Evolutionary conservation across 139 green algal species (phyloP).

Genomic region (Eudorina sp.): DNA sequence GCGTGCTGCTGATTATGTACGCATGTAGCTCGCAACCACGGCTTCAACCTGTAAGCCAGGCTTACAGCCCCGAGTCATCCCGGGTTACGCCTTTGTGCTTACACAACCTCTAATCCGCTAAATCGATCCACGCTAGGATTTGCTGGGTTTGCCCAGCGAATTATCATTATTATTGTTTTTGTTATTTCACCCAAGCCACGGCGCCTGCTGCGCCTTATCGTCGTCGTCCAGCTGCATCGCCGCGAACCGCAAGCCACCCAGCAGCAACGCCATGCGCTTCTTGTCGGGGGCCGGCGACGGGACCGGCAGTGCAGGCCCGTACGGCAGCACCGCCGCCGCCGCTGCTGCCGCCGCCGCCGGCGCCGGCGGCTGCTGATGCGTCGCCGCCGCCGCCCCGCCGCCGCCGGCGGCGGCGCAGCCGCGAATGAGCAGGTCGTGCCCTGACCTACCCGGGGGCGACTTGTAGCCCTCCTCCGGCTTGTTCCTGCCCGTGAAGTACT

Average conservation of each 20-base stretch:
- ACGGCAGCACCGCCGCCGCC: background rate
- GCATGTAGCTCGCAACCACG: too few relatives aligned
- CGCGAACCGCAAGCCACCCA: background rate
- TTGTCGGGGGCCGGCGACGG: background rate
- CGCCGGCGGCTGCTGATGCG: background rate
- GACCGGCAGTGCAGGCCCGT: background rate
- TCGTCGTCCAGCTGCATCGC: background rate
- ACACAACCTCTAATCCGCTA: too few relatives aligned
- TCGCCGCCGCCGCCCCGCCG: too few relatives aligned
- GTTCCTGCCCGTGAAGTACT: constrained; percentile 19
- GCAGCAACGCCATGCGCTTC: background rate
- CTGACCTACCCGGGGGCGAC: background rate
- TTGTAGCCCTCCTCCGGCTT: background rate
- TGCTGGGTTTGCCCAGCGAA: too few relatives aligned
- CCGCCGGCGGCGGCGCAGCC: background rate
- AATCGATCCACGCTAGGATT: too few relatives aligned
- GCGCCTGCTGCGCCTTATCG: too few relatives aligned
- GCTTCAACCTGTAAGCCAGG: too few relatives aligned
- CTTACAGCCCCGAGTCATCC: too few relatives aligned
- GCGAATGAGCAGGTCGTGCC: background rate
- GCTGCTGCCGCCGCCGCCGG: background rate
- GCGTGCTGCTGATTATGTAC: too few relatives aligned
- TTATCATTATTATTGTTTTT: too few relatives aligned
- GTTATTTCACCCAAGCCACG: too few relatives aligned
- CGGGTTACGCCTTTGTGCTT: too few relatives aligned